Percentiles rank a stretch among this genome's conserved stretches.
Conservation (phyloP, 306 rosid genomes). For the Trichosanthes truncata region DNA sequence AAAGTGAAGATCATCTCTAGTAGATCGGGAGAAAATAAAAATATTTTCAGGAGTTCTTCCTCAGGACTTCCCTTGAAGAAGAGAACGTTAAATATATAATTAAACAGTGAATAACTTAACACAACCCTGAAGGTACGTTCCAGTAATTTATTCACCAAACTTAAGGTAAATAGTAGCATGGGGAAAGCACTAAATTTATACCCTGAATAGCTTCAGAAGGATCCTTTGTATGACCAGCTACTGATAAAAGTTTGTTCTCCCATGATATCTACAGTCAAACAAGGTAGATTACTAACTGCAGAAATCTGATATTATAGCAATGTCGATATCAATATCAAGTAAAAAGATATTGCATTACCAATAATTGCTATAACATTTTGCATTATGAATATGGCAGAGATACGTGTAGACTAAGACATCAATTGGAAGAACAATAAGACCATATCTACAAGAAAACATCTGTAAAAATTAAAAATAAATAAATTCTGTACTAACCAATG, state of each 20-base stretch:
- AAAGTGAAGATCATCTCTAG: not conserved
- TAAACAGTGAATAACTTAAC: not conserved
- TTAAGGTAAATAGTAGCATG: constrained; percentile 1
- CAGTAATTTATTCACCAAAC: not conserved
- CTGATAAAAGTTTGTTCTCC: constrained; percentile 69
- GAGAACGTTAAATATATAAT: not conserved
- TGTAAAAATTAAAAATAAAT: not conserved
- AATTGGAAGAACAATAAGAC: not conserved
- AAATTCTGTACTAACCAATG: constrained; percentile 55
- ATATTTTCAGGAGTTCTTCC: not conserved
- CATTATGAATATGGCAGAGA: not conserved
- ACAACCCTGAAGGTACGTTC: not conserved
- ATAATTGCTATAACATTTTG: not conserved
- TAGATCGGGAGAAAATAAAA: not conserved
- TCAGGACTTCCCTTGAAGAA: not conserved
- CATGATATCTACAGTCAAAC: constrained; percentile 56
- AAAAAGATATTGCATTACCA: not conserved
- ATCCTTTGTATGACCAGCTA: constrained; percentile 87
- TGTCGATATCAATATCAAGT: not conserved
- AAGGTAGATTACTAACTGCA: not conserved
- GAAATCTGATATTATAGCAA: not conserved
- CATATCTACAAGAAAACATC: not conserved
- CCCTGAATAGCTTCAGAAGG: constrained; percentile 75
- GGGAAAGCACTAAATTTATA: constrained; percentile 8
- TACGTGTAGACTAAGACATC: not conserved